Evolutionary conservation across 108 stramenopile genomes (phyloP), one percentile per base, ranked within the genome.

Genomic region (Craspedostauros australis): DNA sequence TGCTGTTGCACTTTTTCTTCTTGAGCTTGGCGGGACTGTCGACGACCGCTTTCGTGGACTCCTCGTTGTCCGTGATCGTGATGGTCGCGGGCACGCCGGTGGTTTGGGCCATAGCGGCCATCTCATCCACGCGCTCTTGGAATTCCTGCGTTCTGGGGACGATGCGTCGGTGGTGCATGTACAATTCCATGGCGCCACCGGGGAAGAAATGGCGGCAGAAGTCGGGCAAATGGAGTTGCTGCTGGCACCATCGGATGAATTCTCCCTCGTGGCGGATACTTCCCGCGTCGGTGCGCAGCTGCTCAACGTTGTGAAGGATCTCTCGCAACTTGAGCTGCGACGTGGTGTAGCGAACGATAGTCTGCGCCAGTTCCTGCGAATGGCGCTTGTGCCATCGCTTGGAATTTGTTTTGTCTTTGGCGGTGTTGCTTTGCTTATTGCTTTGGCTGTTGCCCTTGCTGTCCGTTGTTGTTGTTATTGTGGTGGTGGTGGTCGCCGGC

Each of bases 351-450:
- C 67, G 61, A 27, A 74, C 50, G 39, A 86, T 36, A 23, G 75
- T 70, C 61, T 86, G 82, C 5, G 66, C 64, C 54, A 86, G 51
- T 51, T 86, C 84, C 72, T 86, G 80, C 2, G 80, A 73, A 0
- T 70, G 48, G 16, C 64, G 63, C 1, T 39, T 16, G 5, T 42
- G 62, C 23, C 33, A 39, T 9, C 20, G 64, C 39, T 73, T 64
- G n/a, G 29, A 61, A 55, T 44, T 58, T 36, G 9, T 46, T 45
- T 32, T 70, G 60, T 71, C 23, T 61, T 67, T 4, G 68, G 71
- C 40, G 57, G 41, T 26, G 64, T 57, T 34, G n/a, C n/a, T n/a
- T n/a, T n/a, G n/a, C n/a, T n/a, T n/a, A n/a, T n/a, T n/a, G n/a
- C n/a, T n/a, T n/a, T n/a, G n/a, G n/a, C n/a, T n/a, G n/a, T n/a